phyloP scores from a whole-genome alignment of 1,284 basidiomycete species.

The Tetrapyrgos nigripes region DNA sequence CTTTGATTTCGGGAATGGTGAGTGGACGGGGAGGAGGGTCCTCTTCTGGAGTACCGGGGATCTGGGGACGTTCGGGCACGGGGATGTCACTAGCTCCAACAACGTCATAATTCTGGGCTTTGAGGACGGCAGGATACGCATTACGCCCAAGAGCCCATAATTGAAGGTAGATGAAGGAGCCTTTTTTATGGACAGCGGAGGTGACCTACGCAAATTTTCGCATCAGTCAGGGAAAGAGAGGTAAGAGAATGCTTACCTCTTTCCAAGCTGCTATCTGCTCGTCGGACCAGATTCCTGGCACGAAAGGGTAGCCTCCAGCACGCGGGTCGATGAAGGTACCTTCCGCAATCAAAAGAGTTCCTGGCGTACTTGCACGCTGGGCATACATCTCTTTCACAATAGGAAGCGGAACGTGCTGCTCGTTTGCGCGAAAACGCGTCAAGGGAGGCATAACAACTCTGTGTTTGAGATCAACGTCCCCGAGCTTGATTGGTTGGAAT shows the following conservation, averaged over 20 bases:
- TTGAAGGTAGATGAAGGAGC: constrained; percentile 8
- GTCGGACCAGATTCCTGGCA: constrained; percentile 54
- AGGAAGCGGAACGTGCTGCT: neutral
- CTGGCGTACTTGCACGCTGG: too few relatives aligned
- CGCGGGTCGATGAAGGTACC: constrained; percentile 39
- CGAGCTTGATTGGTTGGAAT: constrained; percentile 52
- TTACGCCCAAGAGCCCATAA: constrained; percentile 2
- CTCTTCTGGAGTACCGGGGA: too few relatives aligned
- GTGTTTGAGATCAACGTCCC: constrained; percentile 39
- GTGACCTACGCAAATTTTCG: neutral
- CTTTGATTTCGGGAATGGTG: constrained; percentile 45
- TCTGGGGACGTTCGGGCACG: constrained; percentile 9
- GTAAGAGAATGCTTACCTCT: constrained; percentile 32
- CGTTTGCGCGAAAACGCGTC: neutral
- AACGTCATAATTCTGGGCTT: neutral
- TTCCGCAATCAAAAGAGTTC: neutral
- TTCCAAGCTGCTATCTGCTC: too few relatives aligned
- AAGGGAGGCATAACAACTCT: neutral
- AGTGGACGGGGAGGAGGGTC: constrained; percentile 40
- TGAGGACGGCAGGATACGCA: neutral
- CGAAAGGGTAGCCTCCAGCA: constrained; percentile 43
- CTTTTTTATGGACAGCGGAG: constrained; percentile 2
- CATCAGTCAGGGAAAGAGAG: neutral
- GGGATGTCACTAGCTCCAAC: constrained; percentile 1
- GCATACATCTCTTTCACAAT: constrained; percentile 2